A percentile compares a stretch with the other conserved stretches of the same genome.
Evolutionary conservation across 768 basidiomycete genomes (phyloP).

Genomic region (Lactarius evosmus): DNA sequence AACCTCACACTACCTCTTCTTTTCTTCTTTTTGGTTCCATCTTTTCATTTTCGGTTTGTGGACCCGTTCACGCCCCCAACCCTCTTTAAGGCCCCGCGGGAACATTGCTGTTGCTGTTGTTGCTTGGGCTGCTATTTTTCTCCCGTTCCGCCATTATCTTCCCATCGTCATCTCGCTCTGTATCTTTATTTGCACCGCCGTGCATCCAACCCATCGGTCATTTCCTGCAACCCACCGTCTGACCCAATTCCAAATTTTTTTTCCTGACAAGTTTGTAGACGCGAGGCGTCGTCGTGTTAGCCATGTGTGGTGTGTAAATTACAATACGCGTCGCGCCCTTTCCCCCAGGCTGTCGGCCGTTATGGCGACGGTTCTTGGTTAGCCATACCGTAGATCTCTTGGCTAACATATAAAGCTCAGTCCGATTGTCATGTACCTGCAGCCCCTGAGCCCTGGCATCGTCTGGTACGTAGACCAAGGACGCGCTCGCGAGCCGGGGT

Average conservation of each 20-base stretch:
- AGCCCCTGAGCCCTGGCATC: too few relatives aligned
- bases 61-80: background rate
- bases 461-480: too few relatives aligned
- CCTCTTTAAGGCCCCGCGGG: background rate
- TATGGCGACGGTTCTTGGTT: background rate
- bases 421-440: background rate
- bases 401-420: background rate
- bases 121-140: slow-evolving; percentile 15
- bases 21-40: background rate
- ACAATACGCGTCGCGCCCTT: background rate
- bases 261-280: background rate
- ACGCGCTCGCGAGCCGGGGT: too few relatives aligned
- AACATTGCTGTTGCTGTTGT: slow-evolving; percentile 5
- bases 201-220: slow-evolving; percentile 14
- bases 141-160: slow-evolving; percentile 11
- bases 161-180: slow-evolving; percentile 17
- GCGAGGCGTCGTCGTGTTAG: background rate
- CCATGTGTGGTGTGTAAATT: background rate
- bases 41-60: slow-evolving; percentile 11
- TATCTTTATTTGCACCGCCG: slow-evolving; percentile 24
- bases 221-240: background rate
- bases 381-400: background rate
- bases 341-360: background rate
- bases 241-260: background rate
- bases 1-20: background rate